Evolutionary conservation across 495 filamentous ascomycete genomes (phyloP), one percentile per base, ranked within the genome.

Genomic region (Aspergillus mulundensis): DNA sequence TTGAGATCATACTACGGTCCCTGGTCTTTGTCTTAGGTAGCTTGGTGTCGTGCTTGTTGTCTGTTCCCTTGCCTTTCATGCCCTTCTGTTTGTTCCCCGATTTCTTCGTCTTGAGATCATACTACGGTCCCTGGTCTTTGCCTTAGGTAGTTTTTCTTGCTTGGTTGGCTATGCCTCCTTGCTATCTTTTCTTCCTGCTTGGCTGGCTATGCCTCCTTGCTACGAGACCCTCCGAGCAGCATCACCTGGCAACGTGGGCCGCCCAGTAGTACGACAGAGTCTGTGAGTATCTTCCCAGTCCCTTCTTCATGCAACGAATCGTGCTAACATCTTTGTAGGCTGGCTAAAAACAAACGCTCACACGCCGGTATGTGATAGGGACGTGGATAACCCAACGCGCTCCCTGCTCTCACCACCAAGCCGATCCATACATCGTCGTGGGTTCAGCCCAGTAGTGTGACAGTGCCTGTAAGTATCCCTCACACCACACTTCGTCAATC

Each of bases 211-310:
- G 8, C 25, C 25, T 3, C 3, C 25, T 28, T 8, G 25, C n/a
- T n/a, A n/a, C n/a, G n/a, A n/a, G n/a, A n/a, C 25, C 25, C 21
- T 24, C 42, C 42, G 7, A 42, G 39, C 39, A 42, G 14, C 6
- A 42, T 25, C 3, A 20, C 21, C 24, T 18, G 44, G 3, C 44
- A 28, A 1, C 24, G 23, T 25, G 44, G 44, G 23, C n/a, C 11
- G 21, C 44, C 44, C 44, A 47, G 44, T 47, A 25, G 16, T 21
- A 23, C n/a, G 44, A 47, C 44, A 47, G 44, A 47, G 44, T 23
- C 25, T 28, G 44, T 47, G n/a, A 47, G 44, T 30, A 18, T 45
- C 42, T 2, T 23, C 14, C 42, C 7, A 21, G 5, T 36, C 20
- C 20, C 18, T 45, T 45, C 44, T 28, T 1, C 3, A 8, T 30